Base-by-base conservation (phyloP, 1,139 yeast species). In the Candida glucosophila region DNA sequence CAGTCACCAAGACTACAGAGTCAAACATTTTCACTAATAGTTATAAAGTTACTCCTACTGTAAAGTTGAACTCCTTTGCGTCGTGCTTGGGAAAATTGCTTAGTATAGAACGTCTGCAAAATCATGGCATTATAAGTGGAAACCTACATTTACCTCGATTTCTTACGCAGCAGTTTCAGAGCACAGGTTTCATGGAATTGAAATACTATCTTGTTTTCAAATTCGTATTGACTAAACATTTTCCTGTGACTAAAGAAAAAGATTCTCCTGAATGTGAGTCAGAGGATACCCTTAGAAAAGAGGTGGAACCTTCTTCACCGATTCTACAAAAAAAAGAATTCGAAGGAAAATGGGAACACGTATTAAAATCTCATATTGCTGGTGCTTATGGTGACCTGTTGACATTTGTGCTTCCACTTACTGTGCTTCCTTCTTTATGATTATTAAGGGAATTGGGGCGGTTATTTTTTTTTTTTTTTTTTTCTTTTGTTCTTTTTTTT, bases 171-270 rank as follows among this genome's bases (percentile, higher is more conserved):
- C 67, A 59, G 30, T 63, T 63, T 37, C 63, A 55, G 37, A 45
- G 61, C 29, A 44, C 56, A 2, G 34, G 45, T 7, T 48, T 63
- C 11, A 48, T 63, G 57, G 59, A 56, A 33, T 42, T 64, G 26
- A 52, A 52, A 26, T 62, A 63, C 34, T 55, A 35, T 27, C 34
- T 61, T 22, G 62, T 57, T 13, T 60, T 62, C 36, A 58, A 57
- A 32, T 60, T 62, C 31, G 59, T 53, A 35, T 37, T 62, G 23
- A 32, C 8, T 10, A 11, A 19, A n/a, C n/a, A n/a, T n/a, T n/a
- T n/a, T n/a, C n/a, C n/a, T n/a, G n/a, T n/a, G n/a, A n/a, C n/a
- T n/a, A n/a, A n/a, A n/a, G n/a, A n/a, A n/a, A n/a, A n/a, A n/a
- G n/a, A n/a, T n/a, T n/a, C n/a, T n/a, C n/a, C n/a, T n/a, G n/a